Conservation (phyloP, 1,284 basidiomycete genomes). For the Pterulicium gracile region DNA sequence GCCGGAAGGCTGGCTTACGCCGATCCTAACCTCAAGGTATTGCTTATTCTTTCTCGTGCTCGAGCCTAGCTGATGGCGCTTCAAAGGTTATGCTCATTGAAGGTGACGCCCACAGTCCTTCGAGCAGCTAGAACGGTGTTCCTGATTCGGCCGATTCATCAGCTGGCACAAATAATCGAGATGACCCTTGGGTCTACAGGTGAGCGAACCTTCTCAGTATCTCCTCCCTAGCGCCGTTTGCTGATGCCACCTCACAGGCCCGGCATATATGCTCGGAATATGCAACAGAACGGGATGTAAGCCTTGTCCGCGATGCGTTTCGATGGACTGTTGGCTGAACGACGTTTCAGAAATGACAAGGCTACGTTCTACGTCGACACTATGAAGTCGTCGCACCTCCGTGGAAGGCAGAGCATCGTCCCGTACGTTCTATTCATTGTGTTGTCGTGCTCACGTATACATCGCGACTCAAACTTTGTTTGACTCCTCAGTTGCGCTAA, state of each 20-base stretch:
- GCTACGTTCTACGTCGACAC: slow-evolving; percentile 62
- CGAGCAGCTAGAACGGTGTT: neutral
- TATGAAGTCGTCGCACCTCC: slow-evolving; percentile 42
- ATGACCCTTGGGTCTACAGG: slow-evolving; percentile 67
- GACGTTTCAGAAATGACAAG: slow-evolving; percentile 43
- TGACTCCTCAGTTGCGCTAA: slow-evolving; percentile 44
- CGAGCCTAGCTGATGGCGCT: neutral
- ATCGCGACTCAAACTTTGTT: neutral
- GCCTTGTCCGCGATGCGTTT: slow-evolving; percentile 13
- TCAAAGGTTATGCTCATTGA: slow-evolving; percentile 66
- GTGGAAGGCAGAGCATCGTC: slow-evolving; percentile 55
- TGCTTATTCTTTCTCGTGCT: neutral
- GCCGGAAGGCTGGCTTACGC: slow-evolving; percentile 62
- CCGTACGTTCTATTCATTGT: slow-evolving; percentile 32
- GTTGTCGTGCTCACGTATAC: slow-evolving; percentile 1
- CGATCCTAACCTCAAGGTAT: slow-evolving; percentile 40
- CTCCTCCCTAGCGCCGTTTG: slow-evolving; percentile 1
- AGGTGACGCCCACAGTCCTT: slow-evolving; percentile 24
- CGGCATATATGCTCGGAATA: slow-evolving; percentile 58
- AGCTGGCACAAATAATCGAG: slow-evolving; percentile 62
- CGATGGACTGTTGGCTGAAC: neutral
- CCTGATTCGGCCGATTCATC: neutral
- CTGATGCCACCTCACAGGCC: slow-evolving; percentile 26
- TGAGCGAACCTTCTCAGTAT: slow-evolving; percentile 10
- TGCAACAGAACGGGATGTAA: slow-evolving; percentile 58